Evolutionary conservation across 768 basidiomycete genomes (phyloP), one percentile per base, ranked within the genome.

Genomic region (Naganishia antarctica): DNA sequence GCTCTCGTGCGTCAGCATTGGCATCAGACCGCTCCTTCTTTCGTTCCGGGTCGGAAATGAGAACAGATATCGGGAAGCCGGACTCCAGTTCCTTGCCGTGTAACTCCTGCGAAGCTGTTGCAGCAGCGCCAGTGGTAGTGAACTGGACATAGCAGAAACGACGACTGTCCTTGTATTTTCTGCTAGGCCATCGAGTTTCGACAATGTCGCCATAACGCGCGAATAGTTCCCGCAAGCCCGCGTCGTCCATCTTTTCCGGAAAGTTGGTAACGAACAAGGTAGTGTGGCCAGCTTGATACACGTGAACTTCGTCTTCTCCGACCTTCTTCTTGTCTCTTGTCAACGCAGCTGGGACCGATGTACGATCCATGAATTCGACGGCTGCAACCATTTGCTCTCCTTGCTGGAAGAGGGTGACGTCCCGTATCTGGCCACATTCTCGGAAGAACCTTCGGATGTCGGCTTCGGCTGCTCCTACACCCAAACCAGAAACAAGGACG

Each of bases 211-310:
- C 96, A 77, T 88, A 92, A 91, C 96, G 64, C 59, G 82, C 83
- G 74, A 99, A 96, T 13, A 96, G 75, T 46, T 84, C 79, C 26
- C 91, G 81, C 61, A 98, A 83, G 31, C 79, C 83, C 1, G 80
- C 79, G 75, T 98, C 93, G 71, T 96, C 91, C 15, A 83, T 81
- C 18, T 83, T 81, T 74, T 90, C 89, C 0, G 93, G 87, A 79
- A 97, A 98, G 79, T 98, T 99, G 18, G 96, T 93, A 58, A 96
- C 86, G 77, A 93, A 99, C 3, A 99, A 78, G 4, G 93, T 98
- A 3, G 91, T 91, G 69, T 87, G 84, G 92, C 92, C 96, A 1
- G 89, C 91, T 45, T 94, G 81, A 73, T 92, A 87, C 3, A 98
- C 92, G 8, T 84, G 81, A 21, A 97, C 81, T 74, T 96, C 91